Evolutionary conservation across 1,284 basidiomycete genomes (phyloP).

Genomic region (Ganoderma meredithae): DNA sequence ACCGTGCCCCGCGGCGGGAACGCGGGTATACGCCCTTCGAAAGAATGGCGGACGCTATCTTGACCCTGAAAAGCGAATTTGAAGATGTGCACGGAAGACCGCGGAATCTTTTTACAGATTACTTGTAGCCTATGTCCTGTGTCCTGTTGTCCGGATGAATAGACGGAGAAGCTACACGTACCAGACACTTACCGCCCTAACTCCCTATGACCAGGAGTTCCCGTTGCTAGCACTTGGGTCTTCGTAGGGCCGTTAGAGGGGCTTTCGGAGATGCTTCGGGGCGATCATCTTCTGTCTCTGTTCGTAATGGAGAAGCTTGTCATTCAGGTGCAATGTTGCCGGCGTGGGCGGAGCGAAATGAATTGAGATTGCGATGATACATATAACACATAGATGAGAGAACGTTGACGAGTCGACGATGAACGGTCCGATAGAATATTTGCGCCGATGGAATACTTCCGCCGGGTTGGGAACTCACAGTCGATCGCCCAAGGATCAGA

Average conservation of each 20-base stretch:
- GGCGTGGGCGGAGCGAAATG: not conserved
- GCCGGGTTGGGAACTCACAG: not conserved
- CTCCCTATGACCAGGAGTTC: slow-evolving; percentile 3
- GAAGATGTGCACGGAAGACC: not conserved
- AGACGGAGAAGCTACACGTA: slow-evolving; percentile 6
- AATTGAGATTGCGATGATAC: slow-evolving; percentile 2
- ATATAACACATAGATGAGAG: not conserved
- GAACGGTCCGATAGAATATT: not conserved
- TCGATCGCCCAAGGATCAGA: not conserved
- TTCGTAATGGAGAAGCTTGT: not conserved
- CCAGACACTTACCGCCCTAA: not conserved
- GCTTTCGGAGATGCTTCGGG: not conserved
- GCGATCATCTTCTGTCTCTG: not conserved
- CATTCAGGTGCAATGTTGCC: not conserved
- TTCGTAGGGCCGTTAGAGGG: not conserved
- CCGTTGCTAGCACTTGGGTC: not conserved
- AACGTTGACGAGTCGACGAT: not conserved
- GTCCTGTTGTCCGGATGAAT: not conserved
- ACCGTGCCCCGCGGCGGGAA: not conserved
- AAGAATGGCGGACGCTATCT: not conserved
- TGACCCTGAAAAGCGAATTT: not conserved
- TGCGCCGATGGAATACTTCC: not conserved
- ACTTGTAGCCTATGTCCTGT: not conserved
- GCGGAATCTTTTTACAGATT: not conserved
- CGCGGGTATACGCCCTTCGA: not conserved